A percentile compares a stretch with the other conserved stretches of the same genome.
Conservation (phyloP, 192 early-diverging fungal genomes). For the Backusella sp. region DNA sequence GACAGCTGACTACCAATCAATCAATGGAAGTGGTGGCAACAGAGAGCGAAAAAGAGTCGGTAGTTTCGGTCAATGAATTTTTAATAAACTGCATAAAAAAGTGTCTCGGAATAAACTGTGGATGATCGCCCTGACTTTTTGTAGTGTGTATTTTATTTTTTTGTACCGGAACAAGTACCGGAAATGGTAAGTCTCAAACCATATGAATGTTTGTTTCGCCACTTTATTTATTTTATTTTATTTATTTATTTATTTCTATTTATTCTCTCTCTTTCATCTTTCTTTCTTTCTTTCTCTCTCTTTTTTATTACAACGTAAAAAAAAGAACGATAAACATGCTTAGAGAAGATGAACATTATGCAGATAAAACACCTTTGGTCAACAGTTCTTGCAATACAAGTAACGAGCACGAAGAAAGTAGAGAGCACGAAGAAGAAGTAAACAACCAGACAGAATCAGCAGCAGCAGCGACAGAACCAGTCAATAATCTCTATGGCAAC, state of each 20-base stretch:
- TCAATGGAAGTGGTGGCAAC: neutral
- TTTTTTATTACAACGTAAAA: neutral
- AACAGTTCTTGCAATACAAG: neutral
- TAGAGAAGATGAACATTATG: neutral
- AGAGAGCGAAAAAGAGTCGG: neutral
- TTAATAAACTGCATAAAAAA: neutral
- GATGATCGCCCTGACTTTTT: slow-evolving; percentile 4
- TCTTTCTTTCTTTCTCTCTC: neutral
- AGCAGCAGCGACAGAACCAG: neutral
- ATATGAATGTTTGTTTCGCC: slow-evolving; percentile 6
- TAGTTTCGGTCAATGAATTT: slow-evolving; percentile 8
- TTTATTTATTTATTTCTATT: neutral
- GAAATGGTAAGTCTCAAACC: slow-evolving; percentile 6
- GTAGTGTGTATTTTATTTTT: neutral
- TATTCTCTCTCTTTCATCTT: neutral
- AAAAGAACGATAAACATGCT: neutral
- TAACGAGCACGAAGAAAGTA: neutral
- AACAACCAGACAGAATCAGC: neutral
- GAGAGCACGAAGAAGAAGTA: neutral
- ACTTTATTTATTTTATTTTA: neutral
- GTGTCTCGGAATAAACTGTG: slow-evolving; percentile 3
- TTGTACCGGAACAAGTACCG: slow-evolving; percentile 1
- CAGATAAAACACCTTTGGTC: slow-evolving; percentile 1
- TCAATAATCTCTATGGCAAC: neutral
- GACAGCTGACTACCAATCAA: neutral